Evolutionary conservation across 371 early-diverging fungal genomes (phyloP), one percentile per base, ranked within the genome.

Genomic region (Apophysomyces elegans): DNA sequence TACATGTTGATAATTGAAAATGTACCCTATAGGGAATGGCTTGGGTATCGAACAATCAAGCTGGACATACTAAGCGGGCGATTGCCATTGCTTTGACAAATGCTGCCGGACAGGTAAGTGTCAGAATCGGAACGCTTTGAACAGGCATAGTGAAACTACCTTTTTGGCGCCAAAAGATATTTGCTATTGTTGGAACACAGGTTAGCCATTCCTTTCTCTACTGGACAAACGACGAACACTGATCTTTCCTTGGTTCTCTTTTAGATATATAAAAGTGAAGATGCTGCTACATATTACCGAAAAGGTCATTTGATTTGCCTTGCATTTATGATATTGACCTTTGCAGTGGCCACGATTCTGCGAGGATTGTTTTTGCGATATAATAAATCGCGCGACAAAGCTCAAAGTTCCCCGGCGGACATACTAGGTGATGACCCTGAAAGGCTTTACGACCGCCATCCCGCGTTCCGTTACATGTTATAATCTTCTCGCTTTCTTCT

Each of bases 51-150:
- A 80, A 80, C 65, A 80, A 80, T 58, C 63, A 76, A 26, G 64
- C 62, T 26, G 80, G 80, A 21, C 77, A 76, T 46, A 79, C 77
- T 0, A 79, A 80, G 56, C 77, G 79, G 5, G 80, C 81, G 1
- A 61, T 75, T 57, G 69, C 70, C 26, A 39, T 79, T n/a, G 80
- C 75, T 14, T 59, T 79, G 37, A 62, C 75, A 14, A 80, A 79
- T 62, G 68, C 56, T 8, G 65, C 74, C 37, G 79, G 74, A 16
- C 77, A 80, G 68, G 68, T 68, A 45, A 45, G 46, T 6, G 13
- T 26, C 46, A 45, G 16, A 45, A 13, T 13, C 1, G 13, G 43
- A 4, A 4, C 12, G 9, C 2, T 9, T 43, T 12, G 43, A 43
- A 9, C 12, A 43, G 43, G 14, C 12, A 43, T 43, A 14, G 5